Base-by-base conservation (phyloP, 2,329 filamentous ascomycete genomes). In the Colletotrichum sp. region DNA sequence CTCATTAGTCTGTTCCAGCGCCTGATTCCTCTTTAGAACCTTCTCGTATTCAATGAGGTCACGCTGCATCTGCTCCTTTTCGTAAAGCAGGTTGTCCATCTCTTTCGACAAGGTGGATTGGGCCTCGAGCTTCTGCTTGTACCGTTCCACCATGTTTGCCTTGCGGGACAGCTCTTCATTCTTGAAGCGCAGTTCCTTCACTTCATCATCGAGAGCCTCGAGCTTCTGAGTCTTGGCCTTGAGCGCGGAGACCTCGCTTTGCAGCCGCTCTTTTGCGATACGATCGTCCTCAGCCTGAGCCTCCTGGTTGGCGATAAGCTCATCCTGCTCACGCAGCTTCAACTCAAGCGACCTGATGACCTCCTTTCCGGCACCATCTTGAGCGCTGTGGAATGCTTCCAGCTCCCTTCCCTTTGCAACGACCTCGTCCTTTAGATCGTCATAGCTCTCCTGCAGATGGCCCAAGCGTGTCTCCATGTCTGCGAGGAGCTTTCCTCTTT, bases 251-350 rank as follows among this genome's bases (percentile, higher is more conserved):
- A 91, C 87, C 77, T 92, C 90, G 76, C 85, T 86, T 69, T 85
- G 83, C 36, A 90, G 81, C 30, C 83, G 85, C 59, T 86, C 85
- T 78, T 86, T 90, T 82, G 85, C 82, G 18, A 85, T 81, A 21
- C 85, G 85, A 76, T 89, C 84, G 36, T 89, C 87, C 72, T 94
- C 90, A 13, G 93, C 85, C 79, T 94, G 90, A 24, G 90, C 89
- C 82, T 96, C 94, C 79, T 95, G 91, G 28, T 88, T 90, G 52
- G 92, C 92, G 80, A 96, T 96, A 66, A 95, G 87, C 74, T 93
- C 89, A 82, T 95, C 93, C 80, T 94, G 92, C 79, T 95, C 92
- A 55, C 90, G 90, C 28, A 93, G 86, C 78, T 90, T 89, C 59
- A 86, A 85, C 79, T 93, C 87, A 79, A 94, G 85, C 76, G 88